Conservation (phyloP, 2,329 filamentous ascomycete genomes). For the Penicillium sp. region DNA sequence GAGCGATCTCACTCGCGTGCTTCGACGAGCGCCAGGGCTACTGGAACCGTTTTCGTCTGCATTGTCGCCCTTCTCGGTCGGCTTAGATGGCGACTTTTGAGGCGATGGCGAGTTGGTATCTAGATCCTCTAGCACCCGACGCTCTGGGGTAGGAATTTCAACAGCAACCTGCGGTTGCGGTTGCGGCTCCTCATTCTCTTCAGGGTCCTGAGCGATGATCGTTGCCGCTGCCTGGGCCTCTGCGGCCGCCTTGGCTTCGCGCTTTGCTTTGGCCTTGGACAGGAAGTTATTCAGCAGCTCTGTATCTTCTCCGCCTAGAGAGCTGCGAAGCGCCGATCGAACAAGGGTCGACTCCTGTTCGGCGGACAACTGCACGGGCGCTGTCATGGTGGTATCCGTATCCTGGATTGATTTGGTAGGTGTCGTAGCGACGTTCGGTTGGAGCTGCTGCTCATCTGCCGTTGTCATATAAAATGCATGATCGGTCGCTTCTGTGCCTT, state of each 20-base stretch:
- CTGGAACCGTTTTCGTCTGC: conserved; percentile 23
- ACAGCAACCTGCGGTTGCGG: conserved; percentile 12
- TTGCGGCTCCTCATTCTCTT: conserved; percentile 24
- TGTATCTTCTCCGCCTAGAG: conserved; percentile 45
- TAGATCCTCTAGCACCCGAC: conserved; percentile 41
- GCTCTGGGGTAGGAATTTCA: conserved; percentile 37
- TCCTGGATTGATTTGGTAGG: not conserved
- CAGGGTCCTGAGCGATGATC: conserved; percentile 25
- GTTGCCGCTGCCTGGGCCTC: conserved; percentile 19
- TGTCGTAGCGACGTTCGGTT: conserved; percentile 8
- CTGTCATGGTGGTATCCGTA: conserved; percentile 5
- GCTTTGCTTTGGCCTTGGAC: conserved; percentile 47
- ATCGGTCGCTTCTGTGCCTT: conserved; percentile 6
- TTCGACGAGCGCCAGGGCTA: conserved; percentile 41
- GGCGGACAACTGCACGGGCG: conserved; percentile 32
- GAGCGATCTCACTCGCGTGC: conserved; percentile 38
- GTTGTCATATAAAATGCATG: conserved; percentile 19
- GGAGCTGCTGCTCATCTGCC: conserved; percentile 19
- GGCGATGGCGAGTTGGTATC: conserved; percentile 47
- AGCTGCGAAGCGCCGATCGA: conserved; percentile 43
- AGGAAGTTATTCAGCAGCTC: conserved; percentile 47
- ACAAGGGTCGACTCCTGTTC: conserved; percentile 40
- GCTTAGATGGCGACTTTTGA: conserved; percentile 41
- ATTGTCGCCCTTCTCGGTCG: conserved; percentile 19
- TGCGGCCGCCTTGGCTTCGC: conserved; percentile 41